phyloP scores from a whole-genome alignment of 78 protist genomes.

The Pigoraptor vietnamica region DNA sequence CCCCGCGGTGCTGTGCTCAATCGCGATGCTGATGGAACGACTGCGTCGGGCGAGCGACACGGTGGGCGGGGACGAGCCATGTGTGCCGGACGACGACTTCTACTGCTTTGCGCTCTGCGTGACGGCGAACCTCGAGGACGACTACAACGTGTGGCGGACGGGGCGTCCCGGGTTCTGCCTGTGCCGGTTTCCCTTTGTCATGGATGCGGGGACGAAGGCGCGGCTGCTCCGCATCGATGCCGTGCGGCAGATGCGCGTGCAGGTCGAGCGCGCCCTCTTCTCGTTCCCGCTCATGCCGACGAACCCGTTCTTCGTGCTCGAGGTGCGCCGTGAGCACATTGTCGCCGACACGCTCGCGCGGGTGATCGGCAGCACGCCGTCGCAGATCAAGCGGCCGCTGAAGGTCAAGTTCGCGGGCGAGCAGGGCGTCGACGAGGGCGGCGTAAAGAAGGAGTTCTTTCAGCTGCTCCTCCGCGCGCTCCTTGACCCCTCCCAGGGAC shows the following conservation, averaged over 20 bases:
- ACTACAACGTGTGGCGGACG: background rate
- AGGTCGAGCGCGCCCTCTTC: background rate
- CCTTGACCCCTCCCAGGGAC: slow-evolving; percentile 84
- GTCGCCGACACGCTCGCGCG: background rate
- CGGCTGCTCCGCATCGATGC: background rate
- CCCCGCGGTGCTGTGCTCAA: no score
- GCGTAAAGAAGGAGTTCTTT: slow-evolving; percentile 94
- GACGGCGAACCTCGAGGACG: background rate
- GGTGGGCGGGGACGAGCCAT: no score
- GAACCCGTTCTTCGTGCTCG: background rate
- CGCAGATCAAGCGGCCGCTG: background rate
- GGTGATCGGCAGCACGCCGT: background rate
- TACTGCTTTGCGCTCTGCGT: background rate
- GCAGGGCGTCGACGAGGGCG: slow-evolving; percentile 95
- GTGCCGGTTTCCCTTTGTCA: background rate
- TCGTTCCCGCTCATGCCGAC: background rate
- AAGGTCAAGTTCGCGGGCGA: background rate
- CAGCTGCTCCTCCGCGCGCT: slow-evolving; percentile 83
- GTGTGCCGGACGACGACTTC: background rate
- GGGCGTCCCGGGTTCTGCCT: background rate
- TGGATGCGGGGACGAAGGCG: background rate
- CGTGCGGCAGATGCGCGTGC: background rate
- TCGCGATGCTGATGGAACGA: no score
- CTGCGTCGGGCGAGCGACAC: no score
- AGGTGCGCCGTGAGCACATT: background rate